Percentiles rank a stretch among this genome's conserved stretches.
These are phyloP conservation scores for Phylloporus sp. DNA, from an alignment of 768 basidiomycete species.

Conservation along the genomic window DNA sequence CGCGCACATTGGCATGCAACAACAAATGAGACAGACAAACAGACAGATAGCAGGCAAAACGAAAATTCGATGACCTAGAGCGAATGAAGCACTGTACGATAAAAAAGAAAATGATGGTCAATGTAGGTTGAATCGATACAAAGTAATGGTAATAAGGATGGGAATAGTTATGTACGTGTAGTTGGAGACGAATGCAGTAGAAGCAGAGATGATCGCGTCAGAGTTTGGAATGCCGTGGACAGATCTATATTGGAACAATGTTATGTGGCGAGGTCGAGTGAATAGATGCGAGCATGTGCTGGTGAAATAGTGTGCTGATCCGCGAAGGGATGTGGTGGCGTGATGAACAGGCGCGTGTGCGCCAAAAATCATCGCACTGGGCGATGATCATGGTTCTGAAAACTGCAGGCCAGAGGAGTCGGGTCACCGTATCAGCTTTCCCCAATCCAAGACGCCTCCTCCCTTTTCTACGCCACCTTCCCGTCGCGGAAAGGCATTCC, in stretches of 20 bases:
- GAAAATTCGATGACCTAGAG: constrained; percentile 7
- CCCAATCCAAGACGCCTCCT: constrained; percentile 43
- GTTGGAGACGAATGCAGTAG: neutral
- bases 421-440: constrained; percentile 45
- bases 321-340: constrained; percentile 4
- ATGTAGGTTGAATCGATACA: constrained; percentile 22
- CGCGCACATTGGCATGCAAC: constrained; percentile 11
- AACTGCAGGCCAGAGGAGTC: neutral
- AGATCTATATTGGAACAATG: constrained; percentile 21
- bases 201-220: constrained; percentile 13
- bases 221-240: constrained; percentile 13
- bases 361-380: neutral
- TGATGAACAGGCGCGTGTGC: constrained; percentile 6
- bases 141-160: constrained; percentile 24
- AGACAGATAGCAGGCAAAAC: constrained; percentile 16
- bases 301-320: constrained; percentile 20
- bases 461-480: constrained; percentile 39
- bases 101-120: constrained; percentile 2
- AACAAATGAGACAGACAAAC: constrained; percentile 18
- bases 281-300: constrained; percentile 27
- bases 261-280: constrained; percentile 10
- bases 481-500: constrained; percentile 92
- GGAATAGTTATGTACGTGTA: constrained; percentile 25
- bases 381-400: neutral
- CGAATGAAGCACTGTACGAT: constrained; percentile 19